phyloP scores from a whole-genome alignment of 1,139 yeast genomes.

The Hyphopichia pseudoburtonii region DNA sequence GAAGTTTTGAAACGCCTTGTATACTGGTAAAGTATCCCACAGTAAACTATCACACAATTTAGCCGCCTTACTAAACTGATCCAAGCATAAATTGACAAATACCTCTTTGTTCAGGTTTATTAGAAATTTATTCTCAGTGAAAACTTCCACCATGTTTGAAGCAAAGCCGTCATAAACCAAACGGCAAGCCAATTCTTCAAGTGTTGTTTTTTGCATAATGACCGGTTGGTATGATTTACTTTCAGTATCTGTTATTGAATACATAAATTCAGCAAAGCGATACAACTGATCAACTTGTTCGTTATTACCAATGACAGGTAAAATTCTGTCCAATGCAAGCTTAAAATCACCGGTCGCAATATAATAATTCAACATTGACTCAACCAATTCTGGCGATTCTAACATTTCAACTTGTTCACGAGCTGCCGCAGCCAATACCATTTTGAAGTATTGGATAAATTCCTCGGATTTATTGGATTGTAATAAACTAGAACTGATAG shows the following conservation, averaged over 20 bases:
- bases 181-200: slow-evolving; percentile 7
- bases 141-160: slow-evolving; percentile 16
- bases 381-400: slow-evolving; percentile 16
- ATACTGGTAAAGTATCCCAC: slow-evolving; percentile 9
- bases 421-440: slow-evolving; percentile 4
- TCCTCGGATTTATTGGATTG: slow-evolving; percentile 11
- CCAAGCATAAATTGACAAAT: slow-evolving; percentile 18
- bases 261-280: slow-evolving; percentile 22
- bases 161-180: slow-evolving; percentile 9
- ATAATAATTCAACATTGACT: slow-evolving; percentile 25
- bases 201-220: slow-evolving; percentile 1
- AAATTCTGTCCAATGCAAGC: slow-evolving; percentile 17
- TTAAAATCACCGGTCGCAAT: slow-evolving; percentile 15
- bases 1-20: slow-evolving; percentile 11
- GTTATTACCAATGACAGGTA: slow-evolving; percentile 11
- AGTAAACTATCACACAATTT: slow-evolving; percentile 3
- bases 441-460: slow-evolving; percentile 18
- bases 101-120: slow-evolving; percentile 10
- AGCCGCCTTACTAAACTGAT: slow-evolving; percentile 16
- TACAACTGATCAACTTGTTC: slow-evolving; percentile 16
- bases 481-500: slow-evolving; percentile 16
- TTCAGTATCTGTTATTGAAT: slow-evolving; percentile 12
- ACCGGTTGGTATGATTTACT: not conserved
- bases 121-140: slow-evolving; percentile 9
- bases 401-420: slow-evolving; percentile 5